Base-by-base conservation (phyloP, 305 asterid genomes). In the Coffea humblotiana region DNA sequence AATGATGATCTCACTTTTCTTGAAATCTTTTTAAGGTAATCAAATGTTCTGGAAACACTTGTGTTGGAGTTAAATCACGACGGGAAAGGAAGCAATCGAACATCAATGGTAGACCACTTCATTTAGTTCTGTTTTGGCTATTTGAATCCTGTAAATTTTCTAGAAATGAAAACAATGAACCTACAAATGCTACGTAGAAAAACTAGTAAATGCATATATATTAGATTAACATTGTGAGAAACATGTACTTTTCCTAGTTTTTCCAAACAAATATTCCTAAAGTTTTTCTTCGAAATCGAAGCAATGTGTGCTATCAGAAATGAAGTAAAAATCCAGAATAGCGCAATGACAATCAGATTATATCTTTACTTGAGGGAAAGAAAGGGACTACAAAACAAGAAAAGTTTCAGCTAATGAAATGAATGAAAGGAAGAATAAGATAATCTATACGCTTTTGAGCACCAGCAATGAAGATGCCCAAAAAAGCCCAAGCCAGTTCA, bases 21-120 rank as follows among this genome's bases (percentile, higher is more conserved):
- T 7, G 15, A 14, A 35, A 35, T 43, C 51, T 72, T 61, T 48
- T 58, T 48, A 13, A 49, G 43, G 72, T 21, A 72, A 72, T 6
- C n/a, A 19, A 8, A 61, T 18, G 8, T 56, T 63, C 35, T 65
- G 2, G 21, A 65, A 47, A 40, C 45, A 63, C 25, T 51, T 35
- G 25, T 23, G 73, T 14, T 47, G 29, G 45, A 72, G n/a, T 15
- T 10, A 18, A 12, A 27, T 13, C 32, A n/a, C 19, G 76, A 35
- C 12, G 32, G 45, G 77, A 45, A 78, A 54, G 75, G 23, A 72
- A 72, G 11, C 5, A 48, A 78, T 16, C 63, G 40, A 61, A 72
- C 73, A 61, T 27, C 40, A 45, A 79, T 2, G 40, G 63, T 48
- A 61, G 35, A 27, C 25, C 32, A 47, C 49, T 78, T 69, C 63